Evolutionary conservation across 768 basidiomycete species (phyloP).

Genomic region (Termitomyces sp.): DNA sequence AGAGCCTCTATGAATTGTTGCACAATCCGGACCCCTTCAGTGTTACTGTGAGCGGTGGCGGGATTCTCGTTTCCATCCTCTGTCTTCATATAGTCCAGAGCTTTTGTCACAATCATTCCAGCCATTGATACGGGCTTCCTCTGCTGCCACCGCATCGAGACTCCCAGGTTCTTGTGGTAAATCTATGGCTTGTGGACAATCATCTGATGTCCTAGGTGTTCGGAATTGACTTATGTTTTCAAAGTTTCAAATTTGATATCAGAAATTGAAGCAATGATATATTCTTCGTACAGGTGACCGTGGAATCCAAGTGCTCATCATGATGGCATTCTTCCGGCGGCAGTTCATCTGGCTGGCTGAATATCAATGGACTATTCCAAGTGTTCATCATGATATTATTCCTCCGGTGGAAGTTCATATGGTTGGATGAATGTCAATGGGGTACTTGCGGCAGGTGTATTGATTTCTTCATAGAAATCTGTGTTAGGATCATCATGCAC

Average conservation of each 20-base stretch:
- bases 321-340: too few species aligned
- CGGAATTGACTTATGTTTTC: neutral
- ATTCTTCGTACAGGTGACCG: too few species aligned
- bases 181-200: neutral
- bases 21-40: slow-evolving; percentile 4
- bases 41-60: neutral
- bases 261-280: neutral
- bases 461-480: too few species aligned
- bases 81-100: neutral
- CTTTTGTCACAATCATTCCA: neutral
- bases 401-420: too few species aligned
- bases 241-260: neutral
- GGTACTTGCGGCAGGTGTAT: too few species aligned
- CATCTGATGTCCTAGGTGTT: neutral
- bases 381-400: too few species aligned
- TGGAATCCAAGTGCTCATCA: too few species aligned
- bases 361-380: too few species aligned
- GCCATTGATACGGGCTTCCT: neutral
- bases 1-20: neutral
- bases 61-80: neutral
- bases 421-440: too few species aligned
- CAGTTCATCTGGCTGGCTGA: too few species aligned
- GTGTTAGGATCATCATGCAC: too few species aligned
- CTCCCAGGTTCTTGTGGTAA: neutral
- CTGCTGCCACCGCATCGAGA: neutral